Evolutionary conservation across 2,329 filamentous ascomycete species (phyloP), one percentile per base, ranked within the genome.

Genomic region (Colletotrichum tropicale): DNA sequence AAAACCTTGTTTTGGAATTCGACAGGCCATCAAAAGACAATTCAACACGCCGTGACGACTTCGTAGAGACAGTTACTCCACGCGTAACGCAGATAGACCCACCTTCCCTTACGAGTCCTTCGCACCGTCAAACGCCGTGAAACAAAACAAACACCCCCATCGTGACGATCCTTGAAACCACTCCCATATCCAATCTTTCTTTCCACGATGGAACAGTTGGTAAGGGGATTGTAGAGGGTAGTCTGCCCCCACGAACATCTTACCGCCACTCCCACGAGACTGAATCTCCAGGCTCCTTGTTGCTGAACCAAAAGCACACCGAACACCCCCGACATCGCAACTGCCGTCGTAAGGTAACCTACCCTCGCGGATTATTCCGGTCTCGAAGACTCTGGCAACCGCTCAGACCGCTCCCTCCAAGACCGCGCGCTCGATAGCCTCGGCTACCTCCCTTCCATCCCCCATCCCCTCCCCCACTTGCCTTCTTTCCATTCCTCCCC

Each of bases 191-290:
- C n/a, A 24, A 5, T 21, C n/a, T 52, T 13, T 52, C 43, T 52
- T 52, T 12, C 9, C 18, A 12, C 5, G 6, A n/a, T 13, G n/a
- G n/a, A 52, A 1, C n/a, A 13, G 0, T 6, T 3, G n/a, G 10
- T 7, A 13, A 52, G n/a, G 0, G 4, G 10, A 5, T 24, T 7
- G n/a, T 13, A 21, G n/a, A 21, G 43, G 10, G 18, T 10, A n/a
- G 18, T n/a, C 38, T 48, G 18, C 5, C 9, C 18, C 18, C 38
- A 18, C 18, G 9, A 48, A 48, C 3, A 5, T 48, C 18, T 21
- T 12, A 12, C 9, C 5, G 3, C 38, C 18, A 1, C 38, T 21
- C 4, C 38, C 38, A 48, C 38, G 9, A 48, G 38, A 21, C 18
- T 48, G 18, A n/a, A n/a, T 4, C 38, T 0, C 15, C 36, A 18